A percentile compares a stretch with the other conserved stretches of the same genome.
These are phyloP conservation scores for Hippophae rhamnoides DNA, from an alignment of 306 rosid genomes.

Conservation along the genomic window DNA sequence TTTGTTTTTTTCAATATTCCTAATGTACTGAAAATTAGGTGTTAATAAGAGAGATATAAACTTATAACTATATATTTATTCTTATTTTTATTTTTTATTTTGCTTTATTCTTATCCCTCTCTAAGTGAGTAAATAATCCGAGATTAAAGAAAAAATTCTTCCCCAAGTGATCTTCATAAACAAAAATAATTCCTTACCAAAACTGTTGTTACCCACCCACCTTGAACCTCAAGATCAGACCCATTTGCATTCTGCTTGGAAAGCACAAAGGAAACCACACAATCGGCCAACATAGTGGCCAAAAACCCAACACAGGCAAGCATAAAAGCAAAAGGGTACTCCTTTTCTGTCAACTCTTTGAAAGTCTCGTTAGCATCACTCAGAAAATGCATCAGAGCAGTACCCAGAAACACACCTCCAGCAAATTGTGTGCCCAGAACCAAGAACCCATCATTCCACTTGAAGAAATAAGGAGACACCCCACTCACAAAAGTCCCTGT, in stretches of 20 bases:
- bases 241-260: constrained; percentile 11
- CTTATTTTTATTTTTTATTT: no score
- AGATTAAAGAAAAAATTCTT: neutral
- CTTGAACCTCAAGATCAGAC: constrained; percentile 33
- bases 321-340: constrained; percentile 76
- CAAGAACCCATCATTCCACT: constrained; percentile 74
- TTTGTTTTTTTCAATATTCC: no score
- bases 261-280: constrained; percentile 31
- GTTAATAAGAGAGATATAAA: no score
- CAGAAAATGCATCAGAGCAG: constrained; percentile 79
- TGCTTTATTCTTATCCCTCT: no score
- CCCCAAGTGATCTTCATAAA: neutral
- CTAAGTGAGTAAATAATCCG: neutral
- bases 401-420: constrained; percentile 78
- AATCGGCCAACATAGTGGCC: constrained; percentile 63
- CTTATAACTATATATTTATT: no score
- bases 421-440: constrained; percentile 81
- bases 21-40: no score
- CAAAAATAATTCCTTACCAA: neutral
- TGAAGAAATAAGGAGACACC: constrained; percentile 55
- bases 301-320: constrained; percentile 59
- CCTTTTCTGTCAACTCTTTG: constrained; percentile 36
- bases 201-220: neutral
- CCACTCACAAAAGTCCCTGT: constrained; percentile 58
- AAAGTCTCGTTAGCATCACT: constrained; percentile 68